Percentiles rank a stretch among this genome's conserved stretches.
phyloP scores from a whole-genome alignment of 1,139 yeast species.

The Taiozyma sp. region DNA sequence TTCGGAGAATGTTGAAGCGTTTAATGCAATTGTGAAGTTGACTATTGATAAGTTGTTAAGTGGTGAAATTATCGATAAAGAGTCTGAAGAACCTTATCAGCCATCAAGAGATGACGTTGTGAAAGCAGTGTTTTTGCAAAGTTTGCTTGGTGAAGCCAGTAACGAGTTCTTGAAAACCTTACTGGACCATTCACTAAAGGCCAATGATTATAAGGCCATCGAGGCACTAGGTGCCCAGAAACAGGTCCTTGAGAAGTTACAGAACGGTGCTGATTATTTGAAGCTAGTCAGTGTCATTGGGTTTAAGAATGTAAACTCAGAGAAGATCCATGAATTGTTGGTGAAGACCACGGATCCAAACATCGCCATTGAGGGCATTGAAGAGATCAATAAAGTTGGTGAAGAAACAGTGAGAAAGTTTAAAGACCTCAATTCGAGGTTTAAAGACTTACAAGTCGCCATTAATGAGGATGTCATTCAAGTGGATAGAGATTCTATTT shows the following conservation, averaged over 20 bases:
- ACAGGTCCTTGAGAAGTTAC: not conserved
- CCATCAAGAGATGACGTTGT: constrained; percentile 5
- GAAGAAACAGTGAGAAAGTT: not conserved
- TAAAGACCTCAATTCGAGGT: not conserved
- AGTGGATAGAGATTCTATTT: constrained; percentile 1
- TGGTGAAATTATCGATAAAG: constrained; percentile 23
- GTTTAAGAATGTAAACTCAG: not conserved
- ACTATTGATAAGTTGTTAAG: constrained; percentile 17
- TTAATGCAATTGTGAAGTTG: constrained; percentile 7
- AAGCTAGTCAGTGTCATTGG: not conserved
- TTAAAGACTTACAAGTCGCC: not conserved
- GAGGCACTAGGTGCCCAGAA: not conserved
- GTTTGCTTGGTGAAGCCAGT: constrained; percentile 4
- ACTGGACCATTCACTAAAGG: not conserved
- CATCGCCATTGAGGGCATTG: not conserved
- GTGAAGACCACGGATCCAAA: not conserved
- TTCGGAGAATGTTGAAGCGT: constrained; percentile 5
- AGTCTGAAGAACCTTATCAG: constrained; percentile 14
- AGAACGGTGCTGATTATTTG: not conserved
- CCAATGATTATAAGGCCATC: not conserved
- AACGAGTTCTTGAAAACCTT: not conserved
- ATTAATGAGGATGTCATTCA: not conserved
- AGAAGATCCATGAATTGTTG: not conserved
- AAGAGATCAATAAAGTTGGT: constrained; percentile 2
- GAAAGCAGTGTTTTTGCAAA: constrained; percentile 4